Percentiles rank a stretch among this genome's conserved stretches.
Conservation (phyloP, 805 yeast genomes). For the Starmerella ratchasimensis region DNA sequence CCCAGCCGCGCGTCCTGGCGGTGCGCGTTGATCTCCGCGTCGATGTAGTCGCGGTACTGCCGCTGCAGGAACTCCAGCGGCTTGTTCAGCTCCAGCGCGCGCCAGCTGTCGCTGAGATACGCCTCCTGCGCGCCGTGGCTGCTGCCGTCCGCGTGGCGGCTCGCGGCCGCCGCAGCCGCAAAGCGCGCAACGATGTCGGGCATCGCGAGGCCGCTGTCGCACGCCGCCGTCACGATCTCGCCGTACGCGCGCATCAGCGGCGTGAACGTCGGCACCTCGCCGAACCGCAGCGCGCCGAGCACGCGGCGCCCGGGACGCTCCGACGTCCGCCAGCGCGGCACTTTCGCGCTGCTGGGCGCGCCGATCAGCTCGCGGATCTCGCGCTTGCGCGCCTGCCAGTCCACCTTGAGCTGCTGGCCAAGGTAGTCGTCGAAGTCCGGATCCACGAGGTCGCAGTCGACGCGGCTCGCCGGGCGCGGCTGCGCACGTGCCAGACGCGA, state of each 20-base stretch:
- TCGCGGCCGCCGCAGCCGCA: conserved; percentile 1
- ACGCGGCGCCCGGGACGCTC: neutral
- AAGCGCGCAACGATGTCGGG: conserved; percentile 11
- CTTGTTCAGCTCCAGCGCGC: conserved; percentile 12
- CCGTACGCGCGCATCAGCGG: conserved; percentile 14
- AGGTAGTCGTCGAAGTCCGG: conserved; percentile 76
- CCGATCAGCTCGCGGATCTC: conserved; percentile 65
- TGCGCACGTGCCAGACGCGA: no score
- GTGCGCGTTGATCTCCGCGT: conserved; percentile 43
- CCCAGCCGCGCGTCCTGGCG: conserved; percentile 37
- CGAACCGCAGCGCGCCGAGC: neutral
- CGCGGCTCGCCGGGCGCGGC: conserved; percentile 29
- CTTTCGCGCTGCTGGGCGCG: neutral
- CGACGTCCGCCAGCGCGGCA: neutral
- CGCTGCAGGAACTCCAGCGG: conserved; percentile 41
- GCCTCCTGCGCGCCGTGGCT: neutral
- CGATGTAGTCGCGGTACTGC: conserved; percentile 67
- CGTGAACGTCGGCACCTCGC: conserved; percentile 10
- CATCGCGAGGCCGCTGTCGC: conserved; percentile 10
- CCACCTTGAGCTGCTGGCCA: conserved; percentile 55
- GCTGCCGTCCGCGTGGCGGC: neutral
- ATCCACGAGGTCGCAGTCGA: no score
- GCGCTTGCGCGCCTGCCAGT: conserved; percentile 71
- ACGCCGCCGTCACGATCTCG: conserved; percentile 9
- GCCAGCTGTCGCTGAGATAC: conserved; percentile 16